These are phyloP conservation scores for Lasiosphaeria ovina DNA, from an alignment of 495 filamentous ascomycete genomes.

Conservation along the genomic window DNA sequence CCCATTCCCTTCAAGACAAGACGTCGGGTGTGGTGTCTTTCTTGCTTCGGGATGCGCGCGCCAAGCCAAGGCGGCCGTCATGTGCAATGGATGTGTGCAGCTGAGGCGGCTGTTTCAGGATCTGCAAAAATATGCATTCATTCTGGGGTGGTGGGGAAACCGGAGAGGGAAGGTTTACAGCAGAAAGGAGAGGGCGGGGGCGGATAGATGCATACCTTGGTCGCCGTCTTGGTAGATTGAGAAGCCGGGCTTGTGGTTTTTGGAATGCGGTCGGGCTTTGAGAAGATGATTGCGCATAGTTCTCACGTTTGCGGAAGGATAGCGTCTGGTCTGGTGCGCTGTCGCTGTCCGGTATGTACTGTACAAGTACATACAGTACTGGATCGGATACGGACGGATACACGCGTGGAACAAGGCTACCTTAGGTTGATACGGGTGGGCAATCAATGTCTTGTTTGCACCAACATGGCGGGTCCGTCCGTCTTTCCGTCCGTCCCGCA, in stretches of 20 bases:
- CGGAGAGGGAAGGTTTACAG: neutral
- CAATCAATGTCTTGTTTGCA: neutral
- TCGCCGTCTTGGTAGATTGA: constrained; percentile 32
- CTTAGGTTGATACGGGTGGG: too few species aligned
- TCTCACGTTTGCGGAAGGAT: constrained; percentile 2
- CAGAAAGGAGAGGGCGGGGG: neutral
- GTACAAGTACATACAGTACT: too few species aligned
- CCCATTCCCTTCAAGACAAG: too few species aligned
- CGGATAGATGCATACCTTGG: constrained; percentile 30
- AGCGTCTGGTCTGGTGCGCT: neutral
- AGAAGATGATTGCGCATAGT: constrained; percentile 40
- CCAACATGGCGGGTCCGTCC: neutral
- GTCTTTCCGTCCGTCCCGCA: too few species aligned
- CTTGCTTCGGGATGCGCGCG: constrained; percentile 10
- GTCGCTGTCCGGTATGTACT: too few species aligned
- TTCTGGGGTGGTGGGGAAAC: neutral
- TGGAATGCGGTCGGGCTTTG: constrained; percentile 35
- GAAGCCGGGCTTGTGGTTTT: constrained; percentile 28
- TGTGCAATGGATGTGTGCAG: constrained; percentile 11
- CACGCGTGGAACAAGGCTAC: too few species aligned
- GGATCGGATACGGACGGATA: too few species aligned
- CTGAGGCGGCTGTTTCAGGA: constrained; percentile 17
- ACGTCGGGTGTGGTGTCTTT: neutral
- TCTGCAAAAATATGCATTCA: neutral
- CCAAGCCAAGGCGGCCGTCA: constrained; percentile 8